A percentile compares a stretch with the other conserved stretches of the same genome.
Conservation (phyloP, 345 rosid species). For the Hevea brasiliensis region DNA sequence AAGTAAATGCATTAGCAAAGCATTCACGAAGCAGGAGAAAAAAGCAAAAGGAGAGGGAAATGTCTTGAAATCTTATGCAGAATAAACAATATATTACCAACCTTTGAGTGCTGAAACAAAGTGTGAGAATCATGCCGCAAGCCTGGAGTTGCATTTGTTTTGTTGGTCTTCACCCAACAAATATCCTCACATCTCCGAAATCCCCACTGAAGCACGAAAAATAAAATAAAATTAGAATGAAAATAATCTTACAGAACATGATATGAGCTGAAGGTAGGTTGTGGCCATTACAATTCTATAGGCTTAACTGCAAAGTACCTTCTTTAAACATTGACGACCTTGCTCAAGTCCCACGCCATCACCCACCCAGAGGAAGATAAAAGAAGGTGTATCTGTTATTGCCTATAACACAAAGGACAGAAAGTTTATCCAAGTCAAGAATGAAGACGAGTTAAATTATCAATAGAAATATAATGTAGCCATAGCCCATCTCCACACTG, state of each 20-base stretch:
- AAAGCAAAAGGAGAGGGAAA: neutral
- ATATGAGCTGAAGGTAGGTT: neutral
- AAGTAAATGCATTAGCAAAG: neutral
- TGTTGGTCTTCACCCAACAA: constrained; percentile 99
- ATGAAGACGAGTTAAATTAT: neutral
- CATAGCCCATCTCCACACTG: neutral
- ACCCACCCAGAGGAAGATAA: constrained; percentile 98
- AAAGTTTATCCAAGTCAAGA: neutral
- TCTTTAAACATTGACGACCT: constrained; percentile 96
- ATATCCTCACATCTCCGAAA: constrained; percentile 98
- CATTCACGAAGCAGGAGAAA: constrained; percentile 10
- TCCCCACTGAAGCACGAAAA: constrained; percentile 68
- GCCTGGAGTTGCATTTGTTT: constrained; percentile 85
- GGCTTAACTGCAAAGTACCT: constrained; percentile 42
- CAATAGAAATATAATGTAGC: neutral
- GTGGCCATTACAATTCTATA: constrained; percentile 1
- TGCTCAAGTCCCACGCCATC: constrained; percentile 98
- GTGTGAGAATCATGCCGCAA: constrained; percentile 94
- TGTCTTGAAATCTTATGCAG: constrained; percentile 10
- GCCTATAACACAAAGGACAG: constrained; percentile 47
- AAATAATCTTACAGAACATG: constrained; percentile 3
- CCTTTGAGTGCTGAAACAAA: constrained; percentile 98
- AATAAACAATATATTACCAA: constrained; percentile 29
- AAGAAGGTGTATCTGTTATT: constrained; percentile 96
- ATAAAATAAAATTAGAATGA: neutral